phyloP scores from a whole-genome alignment of 495 filamentous ascomycete genomes.

The Friedmanniomyces simplex region DNA sequence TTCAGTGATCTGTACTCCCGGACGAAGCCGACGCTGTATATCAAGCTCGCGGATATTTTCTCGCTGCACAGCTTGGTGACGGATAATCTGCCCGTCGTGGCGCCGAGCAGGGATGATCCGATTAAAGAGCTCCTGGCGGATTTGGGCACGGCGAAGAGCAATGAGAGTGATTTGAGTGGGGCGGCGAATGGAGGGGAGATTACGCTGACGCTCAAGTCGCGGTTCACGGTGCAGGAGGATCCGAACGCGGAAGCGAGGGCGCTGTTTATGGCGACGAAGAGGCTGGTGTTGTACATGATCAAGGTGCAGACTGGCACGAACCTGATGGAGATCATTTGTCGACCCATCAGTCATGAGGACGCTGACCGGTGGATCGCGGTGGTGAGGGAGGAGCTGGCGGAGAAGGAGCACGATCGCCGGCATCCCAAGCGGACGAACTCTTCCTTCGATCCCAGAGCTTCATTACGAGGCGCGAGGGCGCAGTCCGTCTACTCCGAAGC shows the following conservation, averaged over 20 bases:
- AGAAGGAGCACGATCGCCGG: conserved; percentile 25
- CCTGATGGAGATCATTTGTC: conserved; percentile 89
- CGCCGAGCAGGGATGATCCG: conserved; percentile 71
- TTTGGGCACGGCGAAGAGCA: conserved; percentile 87
- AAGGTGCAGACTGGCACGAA: conserved; percentile 87
- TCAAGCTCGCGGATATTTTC: conserved; percentile 97
- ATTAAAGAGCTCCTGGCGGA: conserved; percentile 86
- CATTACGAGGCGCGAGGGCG: conserved; percentile 47
- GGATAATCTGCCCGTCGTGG: conserved; percentile 63
- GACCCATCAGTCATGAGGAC: conserved; percentile 75
- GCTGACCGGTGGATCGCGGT: conserved; percentile 78
- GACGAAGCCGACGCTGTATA: conserved; percentile 91
- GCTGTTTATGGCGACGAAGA: conserved; percentile 94
- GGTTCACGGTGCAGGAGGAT: conserved; percentile 39
- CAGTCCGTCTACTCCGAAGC: conserved; percentile 62
- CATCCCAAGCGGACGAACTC: conserved; percentile 31
- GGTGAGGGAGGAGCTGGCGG: conserved; percentile 70
- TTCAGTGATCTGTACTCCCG: conserved; percentile 96
- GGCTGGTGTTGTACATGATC: conserved; percentile 96
- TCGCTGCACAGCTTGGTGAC: conserved; percentile 85
- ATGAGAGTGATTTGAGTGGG: conserved; percentile 82
- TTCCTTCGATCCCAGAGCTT: conserved; percentile 16
- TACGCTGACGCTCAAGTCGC: conserved; percentile 60
- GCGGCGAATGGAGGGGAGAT: conserved; percentile 69
- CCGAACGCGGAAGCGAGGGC: conserved; percentile 85